These are phyloP conservation scores for Colletotrichum sp. DNA, from an alignment of 2,329 filamentous ascomycete genomes.

Conservation along the genomic window DNA sequence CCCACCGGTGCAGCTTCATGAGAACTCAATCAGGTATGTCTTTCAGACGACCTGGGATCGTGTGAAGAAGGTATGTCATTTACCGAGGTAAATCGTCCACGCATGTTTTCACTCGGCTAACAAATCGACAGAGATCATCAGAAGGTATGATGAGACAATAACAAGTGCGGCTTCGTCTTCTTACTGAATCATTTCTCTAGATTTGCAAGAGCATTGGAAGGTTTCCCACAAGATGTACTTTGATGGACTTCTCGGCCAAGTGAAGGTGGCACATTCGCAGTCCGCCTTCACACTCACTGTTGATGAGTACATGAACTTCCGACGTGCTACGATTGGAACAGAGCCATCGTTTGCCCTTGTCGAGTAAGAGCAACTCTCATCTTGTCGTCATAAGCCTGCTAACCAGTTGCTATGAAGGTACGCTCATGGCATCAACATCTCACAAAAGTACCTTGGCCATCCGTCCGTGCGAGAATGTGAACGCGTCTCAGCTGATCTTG, in stretches of 20 bases:
- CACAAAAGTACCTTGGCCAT: neutral
- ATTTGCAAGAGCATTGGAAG: neutral
- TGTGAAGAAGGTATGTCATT: neutral
- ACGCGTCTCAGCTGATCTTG: neutral
- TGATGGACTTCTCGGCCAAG: neutral
- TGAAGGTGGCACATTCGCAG: neutral
- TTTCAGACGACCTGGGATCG: neutral
- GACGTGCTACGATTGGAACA: neutral
- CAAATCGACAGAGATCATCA: neutral
- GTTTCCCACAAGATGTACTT: neutral
- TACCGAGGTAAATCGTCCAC: accelerated
- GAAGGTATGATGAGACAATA: too few species aligned
- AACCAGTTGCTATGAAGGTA: neutral
- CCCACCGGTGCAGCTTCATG: neutral
- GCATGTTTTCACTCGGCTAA: neutral
- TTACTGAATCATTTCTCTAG: neutral
- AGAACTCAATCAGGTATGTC: neutral
- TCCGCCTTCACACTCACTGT: neutral
- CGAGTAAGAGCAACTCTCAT: neutral
- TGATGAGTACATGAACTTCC: neutral
- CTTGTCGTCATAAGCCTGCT: neutral
- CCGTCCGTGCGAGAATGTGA: neutral
- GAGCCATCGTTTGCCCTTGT: neutral
- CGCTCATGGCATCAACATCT: neutral
- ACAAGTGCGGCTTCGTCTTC: too few species aligned